Base-by-base conservation (phyloP, 805 yeast genomes). In the Millerago galiae region DNA sequence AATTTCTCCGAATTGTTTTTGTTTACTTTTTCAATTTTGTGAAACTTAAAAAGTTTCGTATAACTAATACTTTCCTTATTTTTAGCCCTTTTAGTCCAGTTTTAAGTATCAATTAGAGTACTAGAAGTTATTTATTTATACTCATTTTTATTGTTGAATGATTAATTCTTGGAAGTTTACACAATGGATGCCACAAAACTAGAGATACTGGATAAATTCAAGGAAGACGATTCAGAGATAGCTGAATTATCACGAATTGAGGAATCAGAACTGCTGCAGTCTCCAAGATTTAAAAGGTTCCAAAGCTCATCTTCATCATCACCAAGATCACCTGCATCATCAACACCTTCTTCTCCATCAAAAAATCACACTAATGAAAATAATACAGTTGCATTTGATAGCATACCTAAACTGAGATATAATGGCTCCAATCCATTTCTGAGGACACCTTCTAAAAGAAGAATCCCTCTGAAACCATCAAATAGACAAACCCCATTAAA, bases 271-370 rank as follows among this genome's bases (percentile, higher is more conserved):
- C 55, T 56, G 33, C 51, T 55, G 16, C 51, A 44, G 12, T 56
- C 61, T 2, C 61, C 61, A 2, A 46, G 42, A 37, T 56, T 56
- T 33, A 56, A 49, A 33, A 46, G 54, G 12, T 41, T 56, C 8
- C 57, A 52, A 36, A 52, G 56, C 2, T 50, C 56, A 1, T 39
- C 50, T 1, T 42, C 58, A 1, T 43, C 56, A 14, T 54, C 59
- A 0, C 38, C 53, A 14, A 54, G 47, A 35, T 40, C 46, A 21
- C 13, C 40, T 10, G 17, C 40, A 13, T 37, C 35, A 8, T 37
- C 32, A 29, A 31, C 44, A n/a, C 34, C 46, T 11, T 26, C 38
- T 3, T 37, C 50, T 3, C 40, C 54, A 2, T 40, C 56, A 11
- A 46, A 55, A 1, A 28, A 50, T 8, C 50, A 18, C n/a, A 34